Evolutionary conservation across 2,329 filamentous ascomycete species (phyloP).

Genomic region (Ophiostoma himal-ulmi): DNA sequence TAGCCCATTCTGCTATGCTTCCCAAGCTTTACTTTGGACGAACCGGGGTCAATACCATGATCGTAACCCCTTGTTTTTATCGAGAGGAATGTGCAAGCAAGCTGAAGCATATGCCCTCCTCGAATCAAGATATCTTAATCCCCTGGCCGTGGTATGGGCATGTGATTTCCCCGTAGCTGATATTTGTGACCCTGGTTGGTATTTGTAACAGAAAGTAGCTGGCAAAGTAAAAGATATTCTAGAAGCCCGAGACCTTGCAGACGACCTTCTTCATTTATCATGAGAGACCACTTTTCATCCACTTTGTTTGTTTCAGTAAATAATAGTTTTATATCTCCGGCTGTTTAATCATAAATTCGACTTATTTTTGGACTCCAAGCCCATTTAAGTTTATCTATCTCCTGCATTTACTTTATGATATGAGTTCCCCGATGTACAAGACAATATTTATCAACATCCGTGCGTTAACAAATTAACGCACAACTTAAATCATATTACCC

Average conservation of each 20-base stretch:
- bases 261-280: neutral
- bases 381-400: neutral
- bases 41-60: too few relatives aligned
- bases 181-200: neutral
- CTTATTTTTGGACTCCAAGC: neutral
- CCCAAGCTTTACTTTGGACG: too few relatives aligned
- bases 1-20: too few relatives aligned
- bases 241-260: neutral
- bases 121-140: too few relatives aligned
- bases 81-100: too few relatives aligned
- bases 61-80: too few relatives aligned
- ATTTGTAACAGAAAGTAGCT: neutral
- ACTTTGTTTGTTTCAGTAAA: neutral
- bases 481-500: too few relatives aligned
- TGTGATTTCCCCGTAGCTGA: neutral
- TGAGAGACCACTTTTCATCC: neutral
- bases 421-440: too few relatives aligned
- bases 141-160: too few relatives aligned
- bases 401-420: neutral
- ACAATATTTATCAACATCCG: too few relatives aligned
- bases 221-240: neutral
- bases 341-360: neutral
- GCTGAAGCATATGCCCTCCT: too few relatives aligned
- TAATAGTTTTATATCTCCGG: neutral
- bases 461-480: too few relatives aligned